Percentiles rank a stretch among this genome's conserved stretches.
Evolutionary conservation across 2,329 filamentous ascomycete genomes (phyloP).

Genomic region (Spiromastix sp.): DNA sequence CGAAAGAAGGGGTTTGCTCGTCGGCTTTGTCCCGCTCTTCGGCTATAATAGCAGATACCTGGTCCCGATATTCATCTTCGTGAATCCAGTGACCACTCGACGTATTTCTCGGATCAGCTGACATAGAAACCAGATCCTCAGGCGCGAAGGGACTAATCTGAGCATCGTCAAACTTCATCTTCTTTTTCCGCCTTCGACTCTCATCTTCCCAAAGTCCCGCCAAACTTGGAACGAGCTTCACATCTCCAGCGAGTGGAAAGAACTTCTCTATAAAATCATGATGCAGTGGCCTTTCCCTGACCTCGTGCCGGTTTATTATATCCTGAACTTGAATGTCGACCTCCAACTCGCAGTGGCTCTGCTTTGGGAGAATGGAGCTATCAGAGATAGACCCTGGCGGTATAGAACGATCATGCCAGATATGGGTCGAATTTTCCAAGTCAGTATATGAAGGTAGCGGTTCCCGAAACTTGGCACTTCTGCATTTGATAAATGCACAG

Average conservation of each 20-base stretch:
- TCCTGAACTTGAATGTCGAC: constrained; percentile 82
- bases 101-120: constrained; percentile 64
- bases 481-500: constrained; percentile 72
- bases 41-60: constrained; percentile 52
- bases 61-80: constrained; percentile 67
- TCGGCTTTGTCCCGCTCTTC: constrained; percentile 49
- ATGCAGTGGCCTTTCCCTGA: constrained; percentile 69
- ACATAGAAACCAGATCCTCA: constrained; percentile 80
- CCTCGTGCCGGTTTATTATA: constrained; percentile 69
- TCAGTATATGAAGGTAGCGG: constrained; percentile 64
- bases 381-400: constrained; percentile 49
- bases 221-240: constrained; percentile 90
- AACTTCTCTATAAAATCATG: constrained; percentile 74
- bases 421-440: constrained; percentile 50
- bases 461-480: constrained; percentile 59
- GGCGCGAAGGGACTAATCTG: constrained; percentile 67
- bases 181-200: constrained; percentile 62
- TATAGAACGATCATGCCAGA: constrained; percentile 74
- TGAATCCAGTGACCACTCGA: constrained; percentile 82
- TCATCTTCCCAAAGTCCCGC: constrained; percentile 89
- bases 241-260: constrained; percentile 50
- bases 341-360: constrained; percentile 82
- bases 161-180: constrained; percentile 54
- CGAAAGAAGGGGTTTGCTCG: constrained; percentile 45
- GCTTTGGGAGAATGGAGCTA: constrained; percentile 55